Base-by-base conservation (phyloP, 345 rosid species). In the Aegle marmelos region DNA sequence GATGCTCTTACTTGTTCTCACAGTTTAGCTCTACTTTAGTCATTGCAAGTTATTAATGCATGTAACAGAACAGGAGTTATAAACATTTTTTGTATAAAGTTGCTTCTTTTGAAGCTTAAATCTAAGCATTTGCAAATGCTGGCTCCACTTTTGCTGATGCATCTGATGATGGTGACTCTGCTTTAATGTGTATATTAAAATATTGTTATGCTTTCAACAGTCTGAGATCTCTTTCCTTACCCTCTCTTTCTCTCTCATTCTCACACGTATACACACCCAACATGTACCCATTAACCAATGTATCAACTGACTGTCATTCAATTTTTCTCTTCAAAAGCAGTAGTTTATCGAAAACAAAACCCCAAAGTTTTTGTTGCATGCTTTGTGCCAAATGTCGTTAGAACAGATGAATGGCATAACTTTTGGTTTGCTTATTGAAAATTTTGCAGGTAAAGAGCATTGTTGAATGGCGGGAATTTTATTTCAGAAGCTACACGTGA, bases 391-490 rank as follows among this genome's bases (percentile, higher is more conserved):
- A n/a, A 28, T 59, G 30, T 56, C 60, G 9, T 16, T 60, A 31
- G 7, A 19, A 21, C 22, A 64, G 36, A 21, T 79, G 33, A 6
- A 39, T 66, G 76, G 70, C 17, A 27, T 68, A 28, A 13, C 50
- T 22, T 72, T 53, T 63, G 66, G 72, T 79, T 58, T 27, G 21
- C 22, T 25, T 66, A 36, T 80, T 81, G 72, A n/a, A 48, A 73
- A 39, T 45, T 79, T 80, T 82, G 72, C 76, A 93, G 99, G 96
- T 95, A 85, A 92, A 91, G 86, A 91, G 98, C 86, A 78, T 95
- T 57, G 94, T 95, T 27, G 96, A 90, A 60, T 95, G 99, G 99
- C 88, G 94, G 68, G 94, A 88, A 57, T 95, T 95, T 91, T 95
- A 93, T 87, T 77, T 86, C 76, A 87, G 85, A 87, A 89, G 90